phyloP scores from a whole-genome alignment of 2,329 filamentous ascomycete species.

The Colletotrichum gloeosporioides region DNA sequence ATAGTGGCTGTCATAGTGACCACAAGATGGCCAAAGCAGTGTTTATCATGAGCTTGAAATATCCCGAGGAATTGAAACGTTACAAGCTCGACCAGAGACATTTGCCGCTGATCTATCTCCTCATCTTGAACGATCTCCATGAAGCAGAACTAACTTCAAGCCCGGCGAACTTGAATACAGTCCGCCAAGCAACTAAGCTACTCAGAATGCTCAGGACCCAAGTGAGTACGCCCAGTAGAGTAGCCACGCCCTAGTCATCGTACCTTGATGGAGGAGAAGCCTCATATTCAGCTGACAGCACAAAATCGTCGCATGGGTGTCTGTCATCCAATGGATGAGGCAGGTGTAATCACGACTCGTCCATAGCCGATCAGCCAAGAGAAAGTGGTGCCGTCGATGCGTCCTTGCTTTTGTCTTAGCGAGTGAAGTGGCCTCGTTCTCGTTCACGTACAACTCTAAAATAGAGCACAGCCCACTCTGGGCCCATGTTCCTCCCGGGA shows the following conservation, averaged over 20 bases:
- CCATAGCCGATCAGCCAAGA: neutral
- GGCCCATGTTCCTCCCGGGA: neutral
- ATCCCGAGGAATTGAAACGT: neutral
- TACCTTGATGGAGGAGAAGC: neutral
- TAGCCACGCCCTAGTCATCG: neutral
- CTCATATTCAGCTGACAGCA: neutral
- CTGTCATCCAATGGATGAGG: neutral
- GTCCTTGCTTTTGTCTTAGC: neutral
- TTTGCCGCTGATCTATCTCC: fast-evolving
- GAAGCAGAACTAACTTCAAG: neutral
- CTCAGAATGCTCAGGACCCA: neutral
- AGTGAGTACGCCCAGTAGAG: neutral
- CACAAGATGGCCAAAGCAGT: neutral
- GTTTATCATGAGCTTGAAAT: neutral
- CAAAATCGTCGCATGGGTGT: neutral
- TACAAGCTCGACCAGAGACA: neutral
- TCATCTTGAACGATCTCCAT: neutral
- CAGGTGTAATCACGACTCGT: neutral
- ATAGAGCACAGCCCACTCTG: neutral
- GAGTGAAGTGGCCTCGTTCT: neutral
- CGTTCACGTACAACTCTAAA: neutral
- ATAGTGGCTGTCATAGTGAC: neutral
- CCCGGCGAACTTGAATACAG: neutral
- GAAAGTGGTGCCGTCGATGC: neutral
- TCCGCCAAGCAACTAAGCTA: neutral